Evolutionary conservation across 495 filamentous ascomycete genomes (phyloP).

Genomic region (Hypoxylon subgilvum): DNA sequence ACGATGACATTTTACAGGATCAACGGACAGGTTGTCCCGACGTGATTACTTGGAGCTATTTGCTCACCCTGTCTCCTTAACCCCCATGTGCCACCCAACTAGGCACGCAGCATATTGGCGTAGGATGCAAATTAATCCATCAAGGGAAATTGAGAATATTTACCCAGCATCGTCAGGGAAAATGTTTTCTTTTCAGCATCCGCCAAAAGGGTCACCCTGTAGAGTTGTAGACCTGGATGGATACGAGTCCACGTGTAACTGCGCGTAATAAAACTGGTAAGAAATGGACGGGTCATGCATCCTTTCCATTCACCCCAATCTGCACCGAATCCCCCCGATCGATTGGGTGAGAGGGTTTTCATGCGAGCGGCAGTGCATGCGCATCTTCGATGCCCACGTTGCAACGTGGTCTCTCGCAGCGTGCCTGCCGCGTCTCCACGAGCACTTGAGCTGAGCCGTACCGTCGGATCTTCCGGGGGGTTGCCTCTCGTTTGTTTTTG

Average conservation of each 20-base stretch:
- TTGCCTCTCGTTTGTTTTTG: constrained; percentile 1
- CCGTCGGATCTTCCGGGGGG: constrained; percentile 25
- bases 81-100: constrained; percentile 20
- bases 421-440: constrained; percentile 33
- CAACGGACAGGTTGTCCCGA: constrained; percentile 7
- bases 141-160: constrained; percentile 21
- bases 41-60: constrained; percentile 15
- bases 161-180: constrained; percentile 4
- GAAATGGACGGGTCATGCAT: too few relatives aligned
- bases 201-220: background rate
- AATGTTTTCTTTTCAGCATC: constrained; percentile 6
- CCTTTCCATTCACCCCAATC: too few relatives aligned
- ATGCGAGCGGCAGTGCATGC: constrained; percentile 23
- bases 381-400: constrained; percentile 27
- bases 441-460: constrained; percentile 25
- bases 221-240: background rate
- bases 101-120: constrained; percentile 17
- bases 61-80: constrained; percentile 9
- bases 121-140: constrained; percentile 27
- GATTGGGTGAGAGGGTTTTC: constrained; percentile 31
- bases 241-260: constrained; percentile 35
- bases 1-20: constrained; percentile 3
- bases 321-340: constrained; percentile 19
- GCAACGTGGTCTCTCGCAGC: constrained; percentile 35
- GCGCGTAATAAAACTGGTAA: constrained; percentile 20